Percentiles rank a stretch among this genome's conserved stretches.
Conservation (phyloP, 2,329 filamentous ascomycete species). For the Penicillium rolfsii region DNA sequence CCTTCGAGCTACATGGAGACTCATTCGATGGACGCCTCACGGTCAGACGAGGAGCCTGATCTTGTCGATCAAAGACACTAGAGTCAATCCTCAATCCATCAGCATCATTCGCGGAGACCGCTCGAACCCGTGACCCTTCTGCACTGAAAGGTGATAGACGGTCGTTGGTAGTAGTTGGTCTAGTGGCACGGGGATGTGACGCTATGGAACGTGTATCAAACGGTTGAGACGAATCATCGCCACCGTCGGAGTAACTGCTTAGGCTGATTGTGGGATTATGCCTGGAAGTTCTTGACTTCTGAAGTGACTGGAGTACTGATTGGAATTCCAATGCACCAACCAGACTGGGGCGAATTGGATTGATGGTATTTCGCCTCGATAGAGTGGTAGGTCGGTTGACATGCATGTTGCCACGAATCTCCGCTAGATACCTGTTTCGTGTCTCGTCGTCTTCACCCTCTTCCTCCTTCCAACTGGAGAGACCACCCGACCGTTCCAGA, state of each 20-base stretch:
- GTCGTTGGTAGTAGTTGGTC: slow-evolving; percentile 25
- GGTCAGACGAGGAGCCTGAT: slow-evolving; percentile 42
- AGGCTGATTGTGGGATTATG: slow-evolving; percentile 66
- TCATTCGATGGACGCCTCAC: slow-evolving; percentile 45
- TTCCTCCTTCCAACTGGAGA: slow-evolving; percentile 53
- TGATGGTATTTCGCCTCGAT: slow-evolving; percentile 70
- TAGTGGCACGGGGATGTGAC: slow-evolving; percentile 49
- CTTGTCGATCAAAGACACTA: slow-evolving; percentile 33
- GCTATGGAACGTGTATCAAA: slow-evolving; percentile 52
- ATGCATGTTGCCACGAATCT: slow-evolving; percentile 92
- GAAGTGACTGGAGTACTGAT: slow-evolving; percentile 83
- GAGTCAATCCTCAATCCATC: slow-evolving; percentile 51
- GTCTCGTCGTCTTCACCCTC: slow-evolving; percentile 58
- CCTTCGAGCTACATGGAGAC: slow-evolving; percentile 18
- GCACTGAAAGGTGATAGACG: slow-evolving; percentile 32
- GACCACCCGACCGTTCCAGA: slow-evolving; percentile 57
- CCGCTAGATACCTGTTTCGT: slow-evolving; percentile 67
- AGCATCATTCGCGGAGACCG: slow-evolving; percentile 64
- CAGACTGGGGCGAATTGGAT: slow-evolving; percentile 86
- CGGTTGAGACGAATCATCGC: slow-evolving; percentile 51
- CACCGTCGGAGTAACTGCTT: slow-evolving; percentile 70
- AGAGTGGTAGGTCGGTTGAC: slow-evolving; percentile 71
- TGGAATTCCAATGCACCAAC: slow-evolving; percentile 93
- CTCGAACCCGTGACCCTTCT: slow-evolving; percentile 47
- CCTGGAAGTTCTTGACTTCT: slow-evolving; percentile 77